phyloP scores from a whole-genome alignment of 345 rosid genomes.

The Citrus australasica region DNA sequence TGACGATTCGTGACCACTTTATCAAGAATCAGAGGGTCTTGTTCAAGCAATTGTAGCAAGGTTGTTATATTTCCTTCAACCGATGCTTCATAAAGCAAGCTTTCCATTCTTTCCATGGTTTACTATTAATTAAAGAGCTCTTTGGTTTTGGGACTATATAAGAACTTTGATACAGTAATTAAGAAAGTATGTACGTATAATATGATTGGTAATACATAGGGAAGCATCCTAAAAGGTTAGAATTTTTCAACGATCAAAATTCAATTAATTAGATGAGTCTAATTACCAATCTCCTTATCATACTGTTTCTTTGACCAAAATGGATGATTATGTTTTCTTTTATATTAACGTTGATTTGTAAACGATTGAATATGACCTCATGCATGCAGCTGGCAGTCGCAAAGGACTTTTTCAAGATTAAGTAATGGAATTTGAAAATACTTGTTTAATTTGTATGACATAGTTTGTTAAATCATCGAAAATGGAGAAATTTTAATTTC shows the following conservation, averaged over 20 bases:
- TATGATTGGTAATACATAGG: too few relatives aligned
- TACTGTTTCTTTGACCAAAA: too few relatives aligned
- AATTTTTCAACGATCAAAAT: background rate
- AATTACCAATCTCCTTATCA: background rate
- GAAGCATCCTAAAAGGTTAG: background rate
- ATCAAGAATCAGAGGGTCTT: too few relatives aligned
- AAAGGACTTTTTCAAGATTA: too few relatives aligned
- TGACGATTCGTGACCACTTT: too few relatives aligned
- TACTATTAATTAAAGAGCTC: too few relatives aligned
- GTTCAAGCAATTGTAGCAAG: too few relatives aligned
- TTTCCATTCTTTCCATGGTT: background rate
- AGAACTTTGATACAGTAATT: too few relatives aligned
- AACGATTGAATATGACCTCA: background rate
- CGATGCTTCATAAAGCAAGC: conserved; percentile 2
- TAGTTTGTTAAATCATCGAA: too few relatives aligned
- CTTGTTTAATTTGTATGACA: background rate
- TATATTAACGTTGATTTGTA: background rate
- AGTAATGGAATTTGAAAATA: background rate
- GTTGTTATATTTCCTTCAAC: too few relatives aligned
- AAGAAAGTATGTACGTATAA: background rate
- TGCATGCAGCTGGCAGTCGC: too few relatives aligned
- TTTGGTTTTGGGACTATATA: background rate
- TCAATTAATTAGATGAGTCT: background rate
- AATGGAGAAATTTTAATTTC: too few relatives aligned
- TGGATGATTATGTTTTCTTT: background rate